Base-by-base conservation (phyloP, 352 stramenopile genomes). In the Phytophthora tentaculata region DNA sequence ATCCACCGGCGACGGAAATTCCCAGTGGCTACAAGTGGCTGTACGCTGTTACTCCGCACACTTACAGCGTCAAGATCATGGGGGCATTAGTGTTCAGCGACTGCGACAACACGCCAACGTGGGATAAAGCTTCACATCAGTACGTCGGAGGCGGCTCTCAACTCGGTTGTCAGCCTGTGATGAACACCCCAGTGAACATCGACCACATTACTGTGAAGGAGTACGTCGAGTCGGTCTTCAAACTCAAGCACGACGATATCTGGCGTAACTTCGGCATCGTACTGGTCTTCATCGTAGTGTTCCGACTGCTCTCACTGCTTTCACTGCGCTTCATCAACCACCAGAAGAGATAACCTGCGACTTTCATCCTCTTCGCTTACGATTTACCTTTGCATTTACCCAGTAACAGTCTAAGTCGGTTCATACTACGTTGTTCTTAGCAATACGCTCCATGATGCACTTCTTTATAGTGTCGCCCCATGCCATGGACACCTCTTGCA, bases 1-100 rank as follows among this genome's bases (percentile, higher is more conserved):
- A 81, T 23, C 76, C 78, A 3, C 77, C 80, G 17, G 71, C 73
- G 0, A 71, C 61, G 29, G 63, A 76, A 35, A 82, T 87, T 29
- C 81, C 81, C 20, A 61, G 50, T 8, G 78, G 65, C 20, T 89
- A 87, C 66, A 77, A 72, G 53, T 89, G 76, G 78, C 17, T 89
- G 51, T 63, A 55, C 43, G 47, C 45, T 17, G 56, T 78, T 19
- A 73, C 57, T 7, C 71, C 71, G 1, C 73, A 73, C 24, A 23
- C 32, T 0, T 80, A 78, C 44, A 53, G 28, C 13, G 41, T 76
- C 13, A 48, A 53, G 0, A 64, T 73, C 43, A 47, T 82, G 49
- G 60, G 54, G 0, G 48, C 60, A 0, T 10, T 74, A 10, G 63
- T 74, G 12, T 74, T 77, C 13, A 55, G 29, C 4, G 59, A 74